These are phyloP conservation scores for Arxiozyma telluris DNA, from an alignment of 1,139 yeast genomes.

Conservation along the genomic window DNA sequence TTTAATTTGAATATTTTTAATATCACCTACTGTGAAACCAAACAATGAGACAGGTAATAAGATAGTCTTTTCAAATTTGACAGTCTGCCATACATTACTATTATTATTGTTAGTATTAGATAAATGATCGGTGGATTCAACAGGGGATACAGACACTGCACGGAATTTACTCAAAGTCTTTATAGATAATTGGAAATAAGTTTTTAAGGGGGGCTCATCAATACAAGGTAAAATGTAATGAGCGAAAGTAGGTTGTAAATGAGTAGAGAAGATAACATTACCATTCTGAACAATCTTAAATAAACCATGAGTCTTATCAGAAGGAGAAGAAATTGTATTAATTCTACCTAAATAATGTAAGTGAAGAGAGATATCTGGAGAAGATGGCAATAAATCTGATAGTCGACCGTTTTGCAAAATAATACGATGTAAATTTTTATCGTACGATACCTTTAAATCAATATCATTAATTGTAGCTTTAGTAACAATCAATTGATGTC, in stretches of 20 bases:
- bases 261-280: constrained; percentile 51
- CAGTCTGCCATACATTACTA: constrained; percentile 24
- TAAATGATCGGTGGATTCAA: constrained; percentile 14
- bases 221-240: constrained; percentile 54
- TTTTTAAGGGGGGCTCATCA: constrained; percentile 52
- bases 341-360: constrained; percentile 46
- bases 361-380: constrained; percentile 5
- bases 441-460: constrained; percentile 32
- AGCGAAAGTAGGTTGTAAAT: constrained; percentile 60
- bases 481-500: constrained; percentile 36
- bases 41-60: constrained; percentile 53
- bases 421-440: constrained; percentile 33
- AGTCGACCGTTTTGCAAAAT: not conserved
- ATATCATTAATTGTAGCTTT: constrained; percentile 21
- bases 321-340: constrained; percentile 44
- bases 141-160: constrained; percentile 41
- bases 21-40: constrained; percentile 59
- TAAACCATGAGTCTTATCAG: constrained; percentile 54
- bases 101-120: constrained; percentile 26
- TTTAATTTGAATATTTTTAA: constrained; percentile 41
- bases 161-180: constrained; percentile 39
- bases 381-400: not conserved
- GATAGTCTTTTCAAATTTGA: constrained; percentile 43
- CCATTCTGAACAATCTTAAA: constrained; percentile 58
- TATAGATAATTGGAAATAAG: constrained; percentile 42